Evolutionary conservation across 352 stramenopile genomes (phyloP).

Genomic region (Globisporangium recalcitrans): DNA sequence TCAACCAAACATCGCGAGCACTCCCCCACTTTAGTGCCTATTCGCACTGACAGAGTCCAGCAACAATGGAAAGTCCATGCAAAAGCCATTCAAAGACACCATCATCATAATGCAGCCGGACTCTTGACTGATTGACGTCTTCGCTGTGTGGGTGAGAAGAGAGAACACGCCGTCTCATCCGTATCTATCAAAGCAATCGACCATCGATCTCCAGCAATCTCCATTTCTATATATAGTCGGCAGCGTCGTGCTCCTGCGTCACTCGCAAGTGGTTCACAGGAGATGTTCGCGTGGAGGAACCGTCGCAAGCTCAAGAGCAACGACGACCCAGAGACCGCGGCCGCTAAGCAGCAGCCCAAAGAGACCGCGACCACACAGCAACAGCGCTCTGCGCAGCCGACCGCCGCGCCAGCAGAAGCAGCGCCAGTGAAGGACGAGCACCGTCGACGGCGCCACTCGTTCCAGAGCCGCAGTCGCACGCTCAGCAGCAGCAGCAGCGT

Average conservation of each 20-base stretch:
- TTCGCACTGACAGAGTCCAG: neutral
- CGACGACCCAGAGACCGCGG: too few species aligned
- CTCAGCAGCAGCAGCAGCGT: constrained; percentile 2
- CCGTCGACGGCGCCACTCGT: neutral
- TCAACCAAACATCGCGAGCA: neutral
- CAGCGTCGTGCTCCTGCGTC: neutral
- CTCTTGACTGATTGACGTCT: neutral
- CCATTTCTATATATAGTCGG: neutral
- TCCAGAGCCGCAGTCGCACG: constrained; percentile 1
- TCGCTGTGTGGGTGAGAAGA: neutral
- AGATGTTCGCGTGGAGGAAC: constrained; percentile 14
- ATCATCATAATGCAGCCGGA: constrained; percentile 4
- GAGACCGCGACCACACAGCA: too few species aligned
- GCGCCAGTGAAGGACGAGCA: neutral
- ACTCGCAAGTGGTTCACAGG: too few species aligned
- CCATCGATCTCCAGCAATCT: neutral
- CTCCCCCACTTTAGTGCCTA: neutral
- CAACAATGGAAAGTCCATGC: neutral
- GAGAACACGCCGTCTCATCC: neutral
- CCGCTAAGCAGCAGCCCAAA: neutral
- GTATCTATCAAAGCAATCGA: neutral
- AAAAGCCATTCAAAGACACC: neutral
- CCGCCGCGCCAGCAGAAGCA: neutral
- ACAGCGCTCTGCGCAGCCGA: neutral
- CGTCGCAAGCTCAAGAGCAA: constrained; percentile 13